Base-by-base conservation (phyloP, 2,329 filamentous ascomycete genomes). In the Neofusicoccum sp. region DNA sequence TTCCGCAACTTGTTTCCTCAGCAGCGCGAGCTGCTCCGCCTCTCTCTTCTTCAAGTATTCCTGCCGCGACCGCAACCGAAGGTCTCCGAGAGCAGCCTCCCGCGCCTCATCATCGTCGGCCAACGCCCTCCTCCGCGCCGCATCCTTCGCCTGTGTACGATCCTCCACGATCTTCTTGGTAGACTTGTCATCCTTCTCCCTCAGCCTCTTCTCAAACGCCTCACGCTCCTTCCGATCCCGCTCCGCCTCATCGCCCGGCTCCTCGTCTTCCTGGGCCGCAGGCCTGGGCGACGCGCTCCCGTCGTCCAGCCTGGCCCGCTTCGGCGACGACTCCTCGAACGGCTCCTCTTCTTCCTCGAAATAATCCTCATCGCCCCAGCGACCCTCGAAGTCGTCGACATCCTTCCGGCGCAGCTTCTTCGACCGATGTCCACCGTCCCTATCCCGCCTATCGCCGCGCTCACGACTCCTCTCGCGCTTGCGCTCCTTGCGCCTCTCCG, bases 31-130 rank as follows among this genome's bases (percentile, higher is more conserved):
- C 65, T 92, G 87, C 76, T 98, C 92, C 0, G 89, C 83, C 74
- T 97, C 93, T 66, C 95, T 86, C 81, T 99, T 98, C 77, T 93
- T 92, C 34, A 99, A 83, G 73, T 99, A 99, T 68, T 95, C 89
- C 73, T 97, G 93, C 65, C 95, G 87, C 3, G 93, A 96, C 36
- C 92, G 86, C 71, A 95, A 83, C 45, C 95, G 85, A 16, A 97
- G 78, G 65, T 96, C 93, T 2, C 89, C 87, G 74, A 97, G 84
- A n/a, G 90, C 90, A 7, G 88, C 87, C 66, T 83, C 83, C 63
- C 89, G 83, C 6, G 89, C 86, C 41, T 85, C 84, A 73, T 93
- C 88, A 65, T 64, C 64, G 9, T 90, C 87, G 9, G 87, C 88
- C 64, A 91, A 75, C 1, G 84, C 82, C 65, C 88, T 81, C 54